Evolutionary conservation across 106 monocot genomes (phyloP).

Genomic region (Allium fistulosum): DNA sequence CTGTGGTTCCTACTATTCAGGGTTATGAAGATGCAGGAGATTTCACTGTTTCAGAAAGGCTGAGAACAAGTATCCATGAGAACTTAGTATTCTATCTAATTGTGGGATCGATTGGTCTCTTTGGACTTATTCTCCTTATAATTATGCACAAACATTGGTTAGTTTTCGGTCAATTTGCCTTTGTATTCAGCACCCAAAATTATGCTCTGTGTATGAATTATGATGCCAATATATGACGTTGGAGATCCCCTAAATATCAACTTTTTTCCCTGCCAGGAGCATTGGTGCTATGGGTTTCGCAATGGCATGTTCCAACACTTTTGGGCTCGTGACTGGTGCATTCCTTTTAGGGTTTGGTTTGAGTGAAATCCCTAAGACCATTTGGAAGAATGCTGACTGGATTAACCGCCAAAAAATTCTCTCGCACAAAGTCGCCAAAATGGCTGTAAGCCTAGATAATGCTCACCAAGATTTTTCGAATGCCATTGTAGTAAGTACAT

Average conservation of each 20-base stretch:
- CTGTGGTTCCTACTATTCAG: slow-evolving; percentile 91
- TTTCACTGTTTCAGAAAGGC: slow-evolving; percentile 83
- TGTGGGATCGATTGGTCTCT: slow-evolving; percentile 85
- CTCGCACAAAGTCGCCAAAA: slow-evolving; percentile 91
- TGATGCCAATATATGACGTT: too few species aligned
- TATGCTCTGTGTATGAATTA: too few species aligned
- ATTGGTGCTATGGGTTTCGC: slow-evolving; percentile 56
- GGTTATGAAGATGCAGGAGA: slow-evolving; percentile 99
- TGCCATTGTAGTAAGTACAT: slow-evolving; percentile 83
- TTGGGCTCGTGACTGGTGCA: slow-evolving; percentile 99
- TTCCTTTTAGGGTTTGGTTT: slow-evolving; percentile 99
- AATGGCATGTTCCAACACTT: slow-evolving; percentile 99
- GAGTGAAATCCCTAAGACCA: slow-evolving; percentile 95
- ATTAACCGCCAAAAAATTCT: slow-evolving; percentile 82
- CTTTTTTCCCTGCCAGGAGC: slow-evolving; percentile 34
- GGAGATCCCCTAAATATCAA: not conserved
- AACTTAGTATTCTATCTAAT: slow-evolving; percentile 84
- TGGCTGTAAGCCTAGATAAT: slow-evolving; percentile 93
- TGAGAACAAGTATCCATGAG: slow-evolving; percentile 73
- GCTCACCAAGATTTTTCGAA: slow-evolving; percentile 98
- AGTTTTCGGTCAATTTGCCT: slow-evolving; percentile 5
- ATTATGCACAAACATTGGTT: slow-evolving; percentile 72
- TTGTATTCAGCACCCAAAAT: not conserved
- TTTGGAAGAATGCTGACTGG: slow-evolving; percentile 97
- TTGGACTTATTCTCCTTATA: slow-evolving; percentile 83